Conservation (phyloP, 352 stramenopile genomes). For the Phytophthora capsici region DNA sequence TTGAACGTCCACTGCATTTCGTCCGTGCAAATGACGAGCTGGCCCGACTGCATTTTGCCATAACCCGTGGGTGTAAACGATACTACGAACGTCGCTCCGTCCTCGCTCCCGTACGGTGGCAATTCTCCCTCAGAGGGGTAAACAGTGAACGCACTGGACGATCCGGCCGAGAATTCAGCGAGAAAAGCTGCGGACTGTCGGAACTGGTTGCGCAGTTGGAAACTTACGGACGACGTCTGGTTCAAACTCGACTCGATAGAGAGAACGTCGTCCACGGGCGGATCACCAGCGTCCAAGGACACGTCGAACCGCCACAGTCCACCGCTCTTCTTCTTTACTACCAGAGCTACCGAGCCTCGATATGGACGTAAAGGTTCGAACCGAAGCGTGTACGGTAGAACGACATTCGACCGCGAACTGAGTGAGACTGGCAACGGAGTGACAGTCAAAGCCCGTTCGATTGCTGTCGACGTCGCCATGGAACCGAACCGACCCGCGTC, state of each 20-base stretch:
- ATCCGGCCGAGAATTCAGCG: constrained; percentile 89
- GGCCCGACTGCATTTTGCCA: constrained; percentile 89
- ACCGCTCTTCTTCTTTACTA: constrained; percentile 82
- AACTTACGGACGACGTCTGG: constrained; percentile 84
- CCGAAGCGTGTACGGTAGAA: constrained; percentile 60
- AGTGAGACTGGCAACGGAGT: constrained; percentile 31
- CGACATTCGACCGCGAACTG: constrained; percentile 1
- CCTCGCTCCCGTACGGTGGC: constrained; percentile 70
- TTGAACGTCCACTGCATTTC: constrained; percentile 95
- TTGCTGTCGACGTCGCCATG: constrained; percentile 46
- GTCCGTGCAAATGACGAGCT: constrained; percentile 88
- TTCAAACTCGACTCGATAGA: constrained; percentile 89
- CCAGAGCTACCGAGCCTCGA: constrained; percentile 68
- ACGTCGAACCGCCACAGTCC: constrained; percentile 91
- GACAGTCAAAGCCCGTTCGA: constrained; percentile 63
- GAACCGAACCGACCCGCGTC: constrained; percentile 57
- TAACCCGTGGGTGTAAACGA: constrained; percentile 93
- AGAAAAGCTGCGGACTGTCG: constrained; percentile 71
- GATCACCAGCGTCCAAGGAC: constrained; percentile 78
- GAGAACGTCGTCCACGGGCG: constrained; percentile 87
- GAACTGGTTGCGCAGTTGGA: constrained; percentile 91
- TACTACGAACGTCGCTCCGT: constrained; percentile 84
- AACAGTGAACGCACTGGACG: constrained; percentile 90
- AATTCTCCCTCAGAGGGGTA: constrained; percentile 81
- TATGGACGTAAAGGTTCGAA: constrained; percentile 92